Base-by-base conservation (phyloP, 164 flowering plant species). In the Macadamia integrifolia region DNA sequence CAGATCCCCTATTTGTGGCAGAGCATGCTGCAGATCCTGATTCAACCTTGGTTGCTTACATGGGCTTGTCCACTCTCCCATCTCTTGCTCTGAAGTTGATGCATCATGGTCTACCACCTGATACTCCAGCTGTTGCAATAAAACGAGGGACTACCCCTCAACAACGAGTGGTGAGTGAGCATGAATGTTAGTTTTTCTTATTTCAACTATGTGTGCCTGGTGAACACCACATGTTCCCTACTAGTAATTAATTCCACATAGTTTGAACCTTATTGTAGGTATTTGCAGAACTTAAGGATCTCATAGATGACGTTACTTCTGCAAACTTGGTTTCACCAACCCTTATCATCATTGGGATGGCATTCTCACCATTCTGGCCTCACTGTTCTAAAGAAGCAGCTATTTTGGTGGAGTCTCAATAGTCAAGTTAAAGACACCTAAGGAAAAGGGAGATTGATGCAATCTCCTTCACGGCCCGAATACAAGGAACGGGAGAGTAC, bases 81-180 rank as follows among this genome's bases (percentile, higher is more conserved):
- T 78, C 93, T 60, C 88, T 90, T 62, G 83, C 88, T 44, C 72
- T 49, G 29, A 92, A 88, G 70, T 71, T 92, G 75, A 86, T 92
- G 77, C 76, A 74, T 61, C 87, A 90, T 76, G 99, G 99, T 69
- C 76, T 94, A 66, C 85, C 91, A 43, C 76, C 86, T 29, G 69
- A 81, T 64, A 94, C 97, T 59, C 98, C 97, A 3, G 90, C 98
- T 59, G 91, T 71, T 61, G 99, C 98, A 46, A 83, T 94, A 56
- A 97, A 94, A 75, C 80, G 96, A 69, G 99, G 99, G 62, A 94
- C 99, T 46, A 94, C 98, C 11, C 91, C 92, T 69, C 97, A 89
- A 72, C 98, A 94, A 66, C 87, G 96, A 71, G 72, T 74, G 66
- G 97, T 92, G 78, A 76, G 78, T 17, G 43, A 55, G 44, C 43